Percentiles rank a stretch among this genome's conserved stretches.
Evolutionary conservation across 2,329 filamentous ascomycete species (phyloP).

Genomic region (Aureobasidium lini): DNA sequence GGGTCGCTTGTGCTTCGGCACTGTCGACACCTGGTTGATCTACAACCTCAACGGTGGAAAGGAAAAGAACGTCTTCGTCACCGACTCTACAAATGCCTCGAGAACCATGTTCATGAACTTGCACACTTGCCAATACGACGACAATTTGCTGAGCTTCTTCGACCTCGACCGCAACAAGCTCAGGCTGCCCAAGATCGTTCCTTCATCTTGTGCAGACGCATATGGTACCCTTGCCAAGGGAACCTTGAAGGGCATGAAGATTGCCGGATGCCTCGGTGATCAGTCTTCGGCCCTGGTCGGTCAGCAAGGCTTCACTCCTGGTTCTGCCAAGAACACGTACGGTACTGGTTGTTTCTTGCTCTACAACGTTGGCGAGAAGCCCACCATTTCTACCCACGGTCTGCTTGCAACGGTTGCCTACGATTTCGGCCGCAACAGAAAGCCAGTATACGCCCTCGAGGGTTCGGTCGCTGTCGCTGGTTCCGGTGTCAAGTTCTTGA

Average conservation of each 20-base stretch:
- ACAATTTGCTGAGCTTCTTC: conserved; percentile 70
- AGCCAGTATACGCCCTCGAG: conserved; percentile 72
- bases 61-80: conserved; percentile 62
- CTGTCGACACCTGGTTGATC: conserved; percentile 78
- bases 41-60: conserved; percentile 70
- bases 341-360: conserved; percentile 80
- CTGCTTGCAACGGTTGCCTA: conserved; percentile 78
- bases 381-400: conserved; percentile 72
- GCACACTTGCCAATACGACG: conserved; percentile 71
- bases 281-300: conserved; percentile 76
- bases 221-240: conserved; percentile 61
- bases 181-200: conserved; percentile 67
- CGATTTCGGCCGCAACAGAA: conserved; percentile 56
- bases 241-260: conserved; percentile 57
- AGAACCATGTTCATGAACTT: conserved; percentile 92
- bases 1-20: conserved; percentile 71
- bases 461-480: conserved; percentile 78
- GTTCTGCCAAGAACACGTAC: conserved; percentile 80
- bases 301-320: conserved; percentile 72
- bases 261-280: conserved; percentile 70
- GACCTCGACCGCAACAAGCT: conserved; percentile 62
- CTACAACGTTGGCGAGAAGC: conserved; percentile 75
- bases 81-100: conserved; percentile 81
- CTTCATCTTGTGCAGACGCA: conserved; percentile 63
- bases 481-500: conserved; percentile 68